Evolutionary conservation across 2,329 filamentous ascomycete genomes (phyloP).

Genomic region (Cladosporium colombiae): DNA sequence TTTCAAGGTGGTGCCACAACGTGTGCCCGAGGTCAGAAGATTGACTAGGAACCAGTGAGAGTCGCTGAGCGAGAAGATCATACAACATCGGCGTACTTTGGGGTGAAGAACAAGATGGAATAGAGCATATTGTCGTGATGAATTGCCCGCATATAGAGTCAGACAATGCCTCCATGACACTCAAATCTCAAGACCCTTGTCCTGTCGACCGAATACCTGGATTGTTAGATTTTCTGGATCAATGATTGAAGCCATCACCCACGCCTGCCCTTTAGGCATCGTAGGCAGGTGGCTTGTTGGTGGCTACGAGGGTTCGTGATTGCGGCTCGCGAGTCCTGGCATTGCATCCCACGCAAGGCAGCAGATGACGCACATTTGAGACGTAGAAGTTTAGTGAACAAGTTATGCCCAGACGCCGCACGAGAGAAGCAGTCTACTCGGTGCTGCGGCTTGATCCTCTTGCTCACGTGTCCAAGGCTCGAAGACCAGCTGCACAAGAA

Average conservation of each 20-base stretch:
- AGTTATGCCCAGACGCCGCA: background rate
- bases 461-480: background rate
- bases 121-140: background rate
- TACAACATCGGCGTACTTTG: background rate
- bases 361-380: background rate
- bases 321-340: no score
- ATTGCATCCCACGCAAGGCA: background rate
- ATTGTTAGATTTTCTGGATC: no score
- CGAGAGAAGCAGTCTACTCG: background rate
- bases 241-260: no score
- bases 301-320: no score
- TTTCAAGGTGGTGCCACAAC: background rate
- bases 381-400: background rate
- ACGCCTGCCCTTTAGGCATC: background rate
- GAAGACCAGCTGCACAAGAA: constrained; percentile 19
- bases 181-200: background rate
- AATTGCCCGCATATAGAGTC: background rate
- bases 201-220: background rate
- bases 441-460: background rate
- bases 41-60: background rate
- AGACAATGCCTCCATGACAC: background rate
- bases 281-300: background rate
- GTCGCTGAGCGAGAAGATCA: background rate
- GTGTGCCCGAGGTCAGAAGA: background rate
- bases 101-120: background rate